Base-by-base conservation (phyloP, 352 stramenopile species). In the Phytophthora nicotianae region DNA sequence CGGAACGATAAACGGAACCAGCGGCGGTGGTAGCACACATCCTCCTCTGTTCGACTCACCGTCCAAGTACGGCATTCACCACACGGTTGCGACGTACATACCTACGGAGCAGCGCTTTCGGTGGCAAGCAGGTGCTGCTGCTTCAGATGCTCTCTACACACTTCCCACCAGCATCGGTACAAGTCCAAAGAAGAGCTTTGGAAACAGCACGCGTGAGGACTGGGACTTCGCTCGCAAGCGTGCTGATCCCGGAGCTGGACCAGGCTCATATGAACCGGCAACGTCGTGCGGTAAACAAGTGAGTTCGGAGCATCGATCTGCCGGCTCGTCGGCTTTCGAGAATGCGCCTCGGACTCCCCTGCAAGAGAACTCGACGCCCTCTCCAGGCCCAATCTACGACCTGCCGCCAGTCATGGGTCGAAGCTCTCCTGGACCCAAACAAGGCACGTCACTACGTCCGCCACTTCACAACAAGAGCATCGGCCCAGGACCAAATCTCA, bases 331-430 rank as follows among this genome's bases (percentile, higher is more conserved):
- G 0, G 81, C 77, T 8, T 94, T 94, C 57, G 81, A 86, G 19
- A 91, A 93, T 43, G 86, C 81, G 4, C 49, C 80, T 1, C 77
- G 83, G 5, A 61, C 76, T 13, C 38, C 74, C 1, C 47, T 82
- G 2, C 65, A 75, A 32, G 74, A 80, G 19, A 83, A 91, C 57
- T 65, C 68, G 24, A 92, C 86, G 40, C 75, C 81, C 16, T 90
- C 79, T 11, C 84, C 86, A 2, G 86, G 84, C 0, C 84, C 86
- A 4, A 87, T 95, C 51, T 95, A 95, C 62, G 79, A 92, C 21
- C 64, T 92, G 5, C 72, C 77, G 4, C 70, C 72, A 11, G 63
- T 76, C 2, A 74, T 88, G 27, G 77, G 83, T 35, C 68, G 60
- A 40, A 65, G 68, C 1, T 65, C 60, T 3, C 49, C 68, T 8